phyloP scores from a whole-genome alignment of 2,329 filamentous ascomycete species.

The Aspergillus niger region DNA sequence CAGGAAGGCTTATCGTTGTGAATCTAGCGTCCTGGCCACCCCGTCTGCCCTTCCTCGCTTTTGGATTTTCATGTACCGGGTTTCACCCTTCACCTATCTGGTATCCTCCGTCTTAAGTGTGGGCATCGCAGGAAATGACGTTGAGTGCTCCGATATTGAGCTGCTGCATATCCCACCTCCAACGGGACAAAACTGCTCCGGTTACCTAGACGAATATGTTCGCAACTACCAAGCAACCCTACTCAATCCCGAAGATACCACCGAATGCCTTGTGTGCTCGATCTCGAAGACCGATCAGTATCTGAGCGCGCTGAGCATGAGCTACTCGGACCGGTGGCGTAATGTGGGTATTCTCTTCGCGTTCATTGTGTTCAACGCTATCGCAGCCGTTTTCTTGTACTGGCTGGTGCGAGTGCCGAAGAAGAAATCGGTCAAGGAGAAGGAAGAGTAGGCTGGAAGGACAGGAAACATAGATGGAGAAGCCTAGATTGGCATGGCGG shows the following conservation, averaged over 20 bases:
- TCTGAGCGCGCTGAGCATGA: conserved; percentile 50
- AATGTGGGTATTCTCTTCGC: conserved; percentile 59
- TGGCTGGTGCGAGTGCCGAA: conserved; percentile 58
- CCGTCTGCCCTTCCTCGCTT: conserved; percentile 65
- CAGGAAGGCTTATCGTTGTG: conserved; percentile 2
- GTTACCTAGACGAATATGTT: conserved; percentile 64
- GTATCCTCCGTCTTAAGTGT: conserved; percentile 45
- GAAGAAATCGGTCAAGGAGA: conserved; percentile 47
- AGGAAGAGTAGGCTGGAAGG: conserved; percentile 27
- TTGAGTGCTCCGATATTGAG: conserved; percentile 39
- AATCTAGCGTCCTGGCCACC: conserved; percentile 59
- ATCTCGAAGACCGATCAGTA: conserved; percentile 51
- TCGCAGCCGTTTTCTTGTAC: conserved; percentile 54
- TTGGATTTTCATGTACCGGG: conserved; percentile 77
- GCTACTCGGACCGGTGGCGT: conserved; percentile 52
- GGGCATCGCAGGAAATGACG: conserved; percentile 32
- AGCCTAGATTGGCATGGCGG: not conserved
- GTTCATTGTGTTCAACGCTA: conserved; percentile 55
- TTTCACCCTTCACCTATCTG: conserved; percentile 66
- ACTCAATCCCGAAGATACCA: conserved; percentile 59
- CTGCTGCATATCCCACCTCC: conserved; percentile 51
- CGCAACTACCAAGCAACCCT: conserved; percentile 59
- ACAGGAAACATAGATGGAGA: too few relatives aligned
- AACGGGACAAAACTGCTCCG: conserved; percentile 61
- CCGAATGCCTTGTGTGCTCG: conserved; percentile 58